Base-by-base conservation (phyloP, 2,329 filamentous ascomycete genomes). In the Mollisiaceae sp. region DNA sequence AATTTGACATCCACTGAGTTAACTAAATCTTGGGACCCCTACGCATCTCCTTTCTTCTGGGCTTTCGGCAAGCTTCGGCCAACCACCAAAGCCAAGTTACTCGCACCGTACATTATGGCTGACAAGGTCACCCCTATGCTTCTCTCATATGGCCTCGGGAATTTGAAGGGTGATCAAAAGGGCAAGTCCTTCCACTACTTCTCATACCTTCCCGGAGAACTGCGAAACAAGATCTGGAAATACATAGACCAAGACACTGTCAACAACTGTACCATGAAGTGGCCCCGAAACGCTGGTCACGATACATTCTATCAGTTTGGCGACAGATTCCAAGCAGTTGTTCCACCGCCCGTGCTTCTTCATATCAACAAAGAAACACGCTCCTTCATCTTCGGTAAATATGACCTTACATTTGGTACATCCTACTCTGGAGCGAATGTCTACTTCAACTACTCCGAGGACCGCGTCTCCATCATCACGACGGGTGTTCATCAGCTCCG, bases 391-490 rank as follows among this genome's bases (percentile, higher is more conserved):
- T 24, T 45, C 8, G 8, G 8, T 1, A 12, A 55, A 14, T 60
- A 57, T 35, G 41, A 58, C 11, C 18, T 22, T 32, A 35, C 57
- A 14, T 66, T 66, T 22, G 38, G 35, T n/a, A 52, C 54, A 2
- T 15, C 2, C 6, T 54, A 54, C 24, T 15, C 32, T 11, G 14
- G 4, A 35, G 22, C 35, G 4, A 38, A 22, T 8, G 11, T 27
- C 18, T 24, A 41, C 35, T 60, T 70, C 45, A 67, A 70, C 55
- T 70, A 64, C 35, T 41, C 57, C 2, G 56, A 27, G 20, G 68
- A 70, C 35, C 58, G 59, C 15, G 45, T 72, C 11, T 65, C 69
- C 59, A 27, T 72, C 14, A 60, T 62, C 38, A 62, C 56, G 32
- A 12, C 18, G 2, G 63, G 60, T 18, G 1, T 38, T 8, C 14